Evolutionary conservation across 495 filamentous ascomycete genomes (phyloP).

Genomic region (Achaetomiella virescens): DNA sequence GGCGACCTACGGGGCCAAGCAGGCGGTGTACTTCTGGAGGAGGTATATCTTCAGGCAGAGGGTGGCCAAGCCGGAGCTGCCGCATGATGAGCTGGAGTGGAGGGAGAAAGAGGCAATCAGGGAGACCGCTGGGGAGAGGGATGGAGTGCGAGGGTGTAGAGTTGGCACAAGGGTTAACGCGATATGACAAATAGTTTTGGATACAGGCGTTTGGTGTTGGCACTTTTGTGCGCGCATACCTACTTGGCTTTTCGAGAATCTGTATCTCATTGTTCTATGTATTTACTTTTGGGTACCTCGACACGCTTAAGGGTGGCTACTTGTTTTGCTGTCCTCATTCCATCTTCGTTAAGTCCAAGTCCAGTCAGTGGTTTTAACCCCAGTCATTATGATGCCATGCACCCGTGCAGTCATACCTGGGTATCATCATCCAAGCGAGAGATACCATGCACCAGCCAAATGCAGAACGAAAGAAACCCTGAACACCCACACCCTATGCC

Average conservation of each 20-base stretch:
- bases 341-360: neutral
- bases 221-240: too few species aligned
- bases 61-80: slow-evolving; percentile 48
- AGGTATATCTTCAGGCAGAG: slow-evolving; percentile 56
- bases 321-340: neutral
- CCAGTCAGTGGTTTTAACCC: neutral
- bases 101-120: slow-evolving; percentile 10
- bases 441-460: neutral
- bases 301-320: too few species aligned
- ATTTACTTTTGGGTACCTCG: too few species aligned
- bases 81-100: slow-evolving; percentile 58
- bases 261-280: too few species aligned
- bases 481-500: neutral
- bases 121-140: neutral
- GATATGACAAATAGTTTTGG: too few species aligned
- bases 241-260: too few species aligned
- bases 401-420: neutral
- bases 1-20: slow-evolving; percentile 55
- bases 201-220: too few species aligned
- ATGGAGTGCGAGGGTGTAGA: neutral
- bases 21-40: slow-evolving; percentile 62
- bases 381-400: neutral
- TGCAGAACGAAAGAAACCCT: neutral
- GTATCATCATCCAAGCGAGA: slow-evolving; percentile 3
- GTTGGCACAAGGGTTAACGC: too few species aligned